Conservation (phyloP, 805 yeast genomes). For the Wickerhamiella hasegawae region DNA sequence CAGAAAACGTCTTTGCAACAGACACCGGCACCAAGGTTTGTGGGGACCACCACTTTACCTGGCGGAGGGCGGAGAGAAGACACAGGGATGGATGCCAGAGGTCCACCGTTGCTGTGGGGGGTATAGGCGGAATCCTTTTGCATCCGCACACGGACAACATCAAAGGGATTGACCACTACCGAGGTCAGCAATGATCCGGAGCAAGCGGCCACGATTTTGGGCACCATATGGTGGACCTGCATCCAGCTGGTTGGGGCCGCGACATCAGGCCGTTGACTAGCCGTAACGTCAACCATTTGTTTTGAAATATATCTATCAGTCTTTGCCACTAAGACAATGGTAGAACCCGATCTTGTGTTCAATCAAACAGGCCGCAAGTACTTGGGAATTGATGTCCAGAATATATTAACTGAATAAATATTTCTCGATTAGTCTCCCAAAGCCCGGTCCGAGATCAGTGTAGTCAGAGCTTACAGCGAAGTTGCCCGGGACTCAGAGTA, state of each 20-base stretch:
- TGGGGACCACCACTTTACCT: constrained; percentile 8
- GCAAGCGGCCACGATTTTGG: constrained; percentile 25
- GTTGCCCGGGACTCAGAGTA: no score
- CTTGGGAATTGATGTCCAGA: no score
- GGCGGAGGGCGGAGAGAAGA: not conserved
- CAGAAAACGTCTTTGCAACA: constrained; percentile 26
- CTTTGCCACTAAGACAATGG: no score
- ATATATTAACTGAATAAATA: no score
- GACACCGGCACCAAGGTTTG: constrained; percentile 23
- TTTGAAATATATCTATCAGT: not conserved
- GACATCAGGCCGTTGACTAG: not conserved
- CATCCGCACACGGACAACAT: constrained; percentile 28
- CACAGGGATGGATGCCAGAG: not conserved
- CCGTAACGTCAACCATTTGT: not conserved
- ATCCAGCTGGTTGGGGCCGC: not conserved
- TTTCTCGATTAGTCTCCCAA: no score
- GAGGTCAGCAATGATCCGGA: constrained; percentile 28
- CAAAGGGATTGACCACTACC: constrained; percentile 27
- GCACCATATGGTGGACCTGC: not conserved
- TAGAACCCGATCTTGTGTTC: no score
- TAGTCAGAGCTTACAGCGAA: no score
- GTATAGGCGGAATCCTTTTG: constrained; percentile 22
- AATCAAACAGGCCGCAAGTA: no score
- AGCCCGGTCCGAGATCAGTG: no score
- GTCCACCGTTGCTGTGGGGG: not conserved